Evolutionary conservation across 768 basidiomycete genomes (phyloP).

Genomic region (Termitomyces sp.): DNA sequence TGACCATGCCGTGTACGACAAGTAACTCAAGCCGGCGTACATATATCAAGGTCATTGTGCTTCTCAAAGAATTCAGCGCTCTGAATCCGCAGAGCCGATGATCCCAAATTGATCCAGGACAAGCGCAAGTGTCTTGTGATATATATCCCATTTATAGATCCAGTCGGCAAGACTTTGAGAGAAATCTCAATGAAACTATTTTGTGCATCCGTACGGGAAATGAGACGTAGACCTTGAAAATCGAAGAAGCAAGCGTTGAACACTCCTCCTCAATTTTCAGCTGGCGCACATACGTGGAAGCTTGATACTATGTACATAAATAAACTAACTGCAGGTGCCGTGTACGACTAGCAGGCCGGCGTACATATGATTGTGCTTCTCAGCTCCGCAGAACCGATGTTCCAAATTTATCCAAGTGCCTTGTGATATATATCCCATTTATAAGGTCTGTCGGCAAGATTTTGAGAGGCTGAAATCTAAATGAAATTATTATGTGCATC

Average conservation of each 20-base stretch:
- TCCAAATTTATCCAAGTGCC: not conserved
- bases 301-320: not conserved
- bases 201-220: constrained; percentile 8
- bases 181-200: constrained; percentile 13
- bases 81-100: not conserved
- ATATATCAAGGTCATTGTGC: not conserved
- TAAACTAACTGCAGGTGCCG: not conserved
- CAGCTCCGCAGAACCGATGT: not conserved
- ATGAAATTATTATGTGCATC: constrained; percentile 11
- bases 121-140: not conserved
- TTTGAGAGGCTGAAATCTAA: constrained; percentile 6
- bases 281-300: not conserved
- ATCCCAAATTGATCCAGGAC: not conserved
- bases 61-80: too few relatives aligned
- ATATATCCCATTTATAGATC: not conserved
- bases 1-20: not conserved
- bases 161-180: not conserved
- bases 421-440: not conserved
- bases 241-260: not conserved
- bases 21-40: not conserved
- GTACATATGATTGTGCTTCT: not conserved
- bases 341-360: not conserved
- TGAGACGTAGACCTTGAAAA: not conserved
- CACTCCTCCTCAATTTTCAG: not conserved
- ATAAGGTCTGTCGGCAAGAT: not conserved